phyloP scores from a whole-genome alignment of 1,284 basidiomycete genomes.

The Vanrija pseudolonga region DNA sequence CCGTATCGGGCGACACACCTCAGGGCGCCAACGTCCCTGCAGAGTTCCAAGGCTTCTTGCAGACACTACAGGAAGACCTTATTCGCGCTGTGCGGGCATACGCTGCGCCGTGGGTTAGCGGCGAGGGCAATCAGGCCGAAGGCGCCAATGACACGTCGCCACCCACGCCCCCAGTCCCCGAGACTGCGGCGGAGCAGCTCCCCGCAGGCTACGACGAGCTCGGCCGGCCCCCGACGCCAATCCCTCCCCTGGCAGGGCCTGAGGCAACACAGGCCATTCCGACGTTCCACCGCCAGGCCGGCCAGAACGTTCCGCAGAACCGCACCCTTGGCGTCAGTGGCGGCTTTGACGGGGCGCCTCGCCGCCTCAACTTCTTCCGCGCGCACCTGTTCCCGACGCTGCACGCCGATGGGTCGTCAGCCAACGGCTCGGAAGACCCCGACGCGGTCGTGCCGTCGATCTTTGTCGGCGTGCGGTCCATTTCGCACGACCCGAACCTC shows the following conservation, averaged over 20 bases:
- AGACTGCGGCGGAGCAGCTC: not conserved
- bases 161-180: not conserved
- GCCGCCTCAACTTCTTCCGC: slow-evolving; percentile 49
- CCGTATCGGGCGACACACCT: slow-evolving; percentile 14
- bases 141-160: not conserved
- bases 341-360: slow-evolving; percentile 27
- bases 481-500: slow-evolving; percentile 32
- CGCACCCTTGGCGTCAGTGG: slow-evolving; percentile 23
- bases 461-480: slow-evolving; percentile 45
- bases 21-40: slow-evolving; percentile 16
- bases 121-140: not conserved
- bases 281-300: slow-evolving; percentile 32
- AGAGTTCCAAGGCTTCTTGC: slow-evolving; percentile 45
- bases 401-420: slow-evolving; percentile 1
- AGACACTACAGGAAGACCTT: slow-evolving; percentile 39
- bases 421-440: slow-evolving; percentile 12
- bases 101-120: slow-evolving; percentile 15
- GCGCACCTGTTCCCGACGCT: slow-evolving; percentile 45
- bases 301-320: slow-evolving; percentile 24
- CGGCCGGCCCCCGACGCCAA: not conserved
- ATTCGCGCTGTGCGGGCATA: slow-evolving; percentile 41
- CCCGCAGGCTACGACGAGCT: not conserved
- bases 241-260: not conserved
- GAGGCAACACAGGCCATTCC: slow-evolving; percentile 18
- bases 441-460: slow-evolving; percentile 43